A percentile compares a stretch with the other conserved stretches of the same genome.
These are phyloP conservation scores for Alternaria longipes DNA, from an alignment of 2,329 filamentous ascomycete genomes.

Conservation along the genomic window DNA sequence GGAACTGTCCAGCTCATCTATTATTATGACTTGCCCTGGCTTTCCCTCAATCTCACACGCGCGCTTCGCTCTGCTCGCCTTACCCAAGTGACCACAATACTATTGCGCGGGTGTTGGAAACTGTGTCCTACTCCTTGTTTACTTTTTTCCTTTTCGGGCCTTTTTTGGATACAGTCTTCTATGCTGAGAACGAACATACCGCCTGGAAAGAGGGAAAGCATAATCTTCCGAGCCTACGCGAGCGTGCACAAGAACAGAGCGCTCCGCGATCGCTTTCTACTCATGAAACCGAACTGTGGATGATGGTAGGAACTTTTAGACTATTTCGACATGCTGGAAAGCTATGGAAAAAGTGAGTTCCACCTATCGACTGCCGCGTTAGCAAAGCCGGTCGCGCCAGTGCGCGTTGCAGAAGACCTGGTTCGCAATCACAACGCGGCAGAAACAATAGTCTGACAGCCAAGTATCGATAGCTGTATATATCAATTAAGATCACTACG, in stretches of 20 bases:
- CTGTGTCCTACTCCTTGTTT: not conserved
- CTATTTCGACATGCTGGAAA: not conserved
- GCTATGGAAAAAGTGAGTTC: not conserved
- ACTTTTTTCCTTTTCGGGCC: not conserved
- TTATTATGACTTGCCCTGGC: not conserved
- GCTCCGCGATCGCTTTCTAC: not conserved
- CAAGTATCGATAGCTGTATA: not conserved
- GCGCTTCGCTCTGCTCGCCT: not conserved
- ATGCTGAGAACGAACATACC: not conserved
- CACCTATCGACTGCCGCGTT: not conserved
- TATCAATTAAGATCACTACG: not conserved
- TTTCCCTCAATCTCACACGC: not conserved
- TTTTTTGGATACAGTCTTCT: not conserved
- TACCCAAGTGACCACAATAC: not conserved
- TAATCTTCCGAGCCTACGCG: not conserved
- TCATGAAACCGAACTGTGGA: not conserved
- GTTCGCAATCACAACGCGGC: not conserved
- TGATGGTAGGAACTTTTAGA: not conserved
- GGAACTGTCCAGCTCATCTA: too few species aligned
- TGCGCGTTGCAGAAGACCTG: not conserved
- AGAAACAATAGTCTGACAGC: not conserved
- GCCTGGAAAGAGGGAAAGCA: not conserved
- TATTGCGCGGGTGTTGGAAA: not conserved
- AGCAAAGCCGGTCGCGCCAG: not conserved
- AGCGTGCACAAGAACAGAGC: not conserved